Evolutionary conservation across 371 early-diverging fungal genomes (phyloP), one percentile per base, ranked within the genome.

Genomic region (Mortierella sp.): DNA sequence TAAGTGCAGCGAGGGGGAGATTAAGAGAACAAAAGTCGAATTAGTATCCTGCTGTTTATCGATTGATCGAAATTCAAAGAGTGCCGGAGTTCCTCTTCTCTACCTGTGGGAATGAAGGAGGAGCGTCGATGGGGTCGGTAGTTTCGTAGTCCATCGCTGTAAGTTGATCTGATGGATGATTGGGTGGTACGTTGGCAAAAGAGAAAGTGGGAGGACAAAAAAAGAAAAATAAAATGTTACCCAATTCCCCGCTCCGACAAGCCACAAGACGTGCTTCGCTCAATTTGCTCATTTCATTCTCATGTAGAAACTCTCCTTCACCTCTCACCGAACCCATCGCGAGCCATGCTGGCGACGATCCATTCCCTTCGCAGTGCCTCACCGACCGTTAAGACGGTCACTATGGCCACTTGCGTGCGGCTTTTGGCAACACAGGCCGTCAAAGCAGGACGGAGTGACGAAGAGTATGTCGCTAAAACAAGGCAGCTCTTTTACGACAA

Each of bases 41-140:
- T 31, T 21, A 34, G 34, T 44, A 71, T n/a, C 38, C 14, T 75
- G 38, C 9, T 38, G 14, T 21, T 74, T 45, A 28, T 42, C 13
- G 48, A 52, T 50, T 44, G 57, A 60, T 47, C 45, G 21, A 47
- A 34, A 78, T 70, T 65, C 60, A 75, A 26, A n/a, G 52, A 50
- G 4, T 34, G 14, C 47, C 47, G 75, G 42, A n/a, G 76, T 78
- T 80, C 44, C n/a, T 55, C 74, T 78, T 82, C 42, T 38, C 58
- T 76, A 92, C 93, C 88, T 94, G 92, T 85, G 93, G 94, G 89
- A 94, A n/a, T n/a, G n/a, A 97, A 34, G 96, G 96, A 65, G 97
- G 96, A 81, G 96, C 97, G 84, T 97, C 92, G 91, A 97, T 92
- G 80, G 94, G 96, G 89, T 96, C 97, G 72, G 97, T 82, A 55